Conservation (phyloP, 73 alveolate species). For the Paramecium pentaurelia region DNA sequence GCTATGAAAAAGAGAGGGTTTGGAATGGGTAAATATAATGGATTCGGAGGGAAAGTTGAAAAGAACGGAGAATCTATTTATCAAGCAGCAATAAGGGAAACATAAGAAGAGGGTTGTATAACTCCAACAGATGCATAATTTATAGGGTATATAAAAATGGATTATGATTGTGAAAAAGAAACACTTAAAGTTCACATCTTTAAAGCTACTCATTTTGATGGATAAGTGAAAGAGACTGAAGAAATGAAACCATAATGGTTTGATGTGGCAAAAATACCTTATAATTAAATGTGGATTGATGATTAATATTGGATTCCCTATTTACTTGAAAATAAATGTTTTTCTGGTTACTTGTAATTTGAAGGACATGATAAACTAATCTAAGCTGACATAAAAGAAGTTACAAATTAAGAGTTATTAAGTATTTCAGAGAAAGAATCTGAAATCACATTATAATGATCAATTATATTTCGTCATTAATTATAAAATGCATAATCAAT, state of each 20-base stretch:
- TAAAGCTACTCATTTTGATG: slow-evolving; percentile 14
- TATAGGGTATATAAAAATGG: slow-evolving; percentile 22
- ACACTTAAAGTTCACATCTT: slow-evolving; percentile 39
- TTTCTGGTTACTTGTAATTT: slow-evolving; percentile 27
- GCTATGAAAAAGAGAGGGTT: slow-evolving; percentile 61
- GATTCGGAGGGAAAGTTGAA: slow-evolving; percentile 60
- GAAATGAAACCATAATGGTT: slow-evolving; percentile 51
- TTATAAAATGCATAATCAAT: neutral
- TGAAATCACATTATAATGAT: neutral
- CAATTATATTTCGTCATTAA: neutral
- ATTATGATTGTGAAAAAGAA: slow-evolving; percentile 23
- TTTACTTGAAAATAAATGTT: neutral
- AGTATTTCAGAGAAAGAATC: neutral
- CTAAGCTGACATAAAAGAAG: neutral
- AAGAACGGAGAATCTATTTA: neutral
- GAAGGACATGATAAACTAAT: slow-evolving; percentile 46
- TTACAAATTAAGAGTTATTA: slow-evolving; percentile 21
- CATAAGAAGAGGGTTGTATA: slow-evolving; percentile 49
- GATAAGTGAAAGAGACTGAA: slow-evolving; percentile 31
- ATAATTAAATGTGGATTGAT: slow-evolving; percentile 54
- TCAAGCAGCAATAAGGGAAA: slow-evolving; percentile 54
- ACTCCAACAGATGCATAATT: slow-evolving; percentile 54
- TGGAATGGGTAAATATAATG: slow-evolving; percentile 45
- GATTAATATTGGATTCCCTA: slow-evolving; percentile 51
- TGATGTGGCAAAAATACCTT: neutral